These are phyloP conservation scores for Nemophila menziesii DNA, from an alignment of 257 asterid species.

Conservation along the genomic window DNA sequence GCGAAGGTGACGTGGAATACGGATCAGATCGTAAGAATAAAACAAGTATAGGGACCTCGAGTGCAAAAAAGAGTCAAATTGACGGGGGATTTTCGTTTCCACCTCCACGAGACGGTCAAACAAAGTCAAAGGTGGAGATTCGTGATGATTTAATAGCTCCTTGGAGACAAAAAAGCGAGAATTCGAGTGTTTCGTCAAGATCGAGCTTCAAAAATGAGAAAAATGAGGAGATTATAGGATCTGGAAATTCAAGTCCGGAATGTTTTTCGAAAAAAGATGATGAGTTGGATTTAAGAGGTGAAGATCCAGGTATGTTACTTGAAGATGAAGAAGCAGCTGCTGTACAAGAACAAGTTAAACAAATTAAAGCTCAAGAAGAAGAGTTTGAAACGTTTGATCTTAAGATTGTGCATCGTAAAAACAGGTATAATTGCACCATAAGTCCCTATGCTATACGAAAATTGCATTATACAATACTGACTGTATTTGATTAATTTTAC, in stretches of 20 bases:
- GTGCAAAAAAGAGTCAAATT: conserved; percentile 28
- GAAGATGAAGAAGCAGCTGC: conserved; percentile 97
- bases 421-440: no score
- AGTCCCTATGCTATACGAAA: no score
- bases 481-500: no score
- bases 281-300: conserved; percentile 47
- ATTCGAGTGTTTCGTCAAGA: conserved; percentile 56
- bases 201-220: conserved; percentile 58
- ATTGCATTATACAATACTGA: no score
- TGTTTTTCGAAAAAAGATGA: conserved; percentile 58
- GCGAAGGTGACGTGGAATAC: no score
- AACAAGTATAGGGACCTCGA: no score
- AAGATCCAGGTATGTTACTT: conserved; percentile 43
- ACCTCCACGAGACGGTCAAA: conserved; percentile 77
- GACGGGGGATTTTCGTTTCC: conserved; percentile 92
- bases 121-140: conserved; percentile 37
- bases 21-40: no score
- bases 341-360: conserved; percentile 96
- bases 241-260: conserved; percentile 76
- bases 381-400: conserved; percentile 91
- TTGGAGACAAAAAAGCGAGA: conserved; percentile 71
- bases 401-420: conserved; percentile 93
- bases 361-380: conserved; percentile 95
- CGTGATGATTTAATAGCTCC: conserved; percentile 56
- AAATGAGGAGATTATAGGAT: conserved; percentile 35